Percentiles rank a stretch among this genome's conserved stretches.
Conservation (phyloP, 306 rosid species). For the Cucurbita maxima region DNA sequence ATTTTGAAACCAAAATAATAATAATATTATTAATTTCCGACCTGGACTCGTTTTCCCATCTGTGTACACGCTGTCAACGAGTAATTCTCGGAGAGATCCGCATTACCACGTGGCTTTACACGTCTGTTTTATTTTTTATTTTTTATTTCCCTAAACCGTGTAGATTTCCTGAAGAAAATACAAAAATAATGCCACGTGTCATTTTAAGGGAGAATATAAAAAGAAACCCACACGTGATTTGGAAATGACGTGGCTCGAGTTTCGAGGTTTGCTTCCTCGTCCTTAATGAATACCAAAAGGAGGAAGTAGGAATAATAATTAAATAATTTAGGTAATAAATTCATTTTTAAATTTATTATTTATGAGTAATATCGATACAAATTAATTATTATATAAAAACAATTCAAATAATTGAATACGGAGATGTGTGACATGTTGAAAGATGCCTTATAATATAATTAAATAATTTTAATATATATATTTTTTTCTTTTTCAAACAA, state of each 20-base stretch:
- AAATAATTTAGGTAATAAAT: no score
- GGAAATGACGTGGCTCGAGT: background rate
- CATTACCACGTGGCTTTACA: background rate
- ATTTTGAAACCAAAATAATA: background rate
- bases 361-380: no score
- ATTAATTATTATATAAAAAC: no score
- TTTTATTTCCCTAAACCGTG: background rate
- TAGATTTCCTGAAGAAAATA: background rate
- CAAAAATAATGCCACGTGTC: background rate
- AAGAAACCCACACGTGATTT: background rate
- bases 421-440: background rate
- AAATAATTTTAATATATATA: background rate
- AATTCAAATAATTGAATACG: background rate
- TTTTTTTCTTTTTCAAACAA: background rate
- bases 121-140: background rate
- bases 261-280: background rate
- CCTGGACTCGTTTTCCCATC: background rate
- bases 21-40: background rate
- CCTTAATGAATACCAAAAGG: background rate
- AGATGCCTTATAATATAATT: background rate
- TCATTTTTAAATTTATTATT: no score
- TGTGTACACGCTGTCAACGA: constrained; percentile 1
- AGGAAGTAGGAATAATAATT: background rate
- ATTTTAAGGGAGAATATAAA: background rate
- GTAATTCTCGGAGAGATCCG: background rate